phyloP scores from a whole-genome alignment of 345 rosid genomes.

The Bruguiera sexangula region DNA sequence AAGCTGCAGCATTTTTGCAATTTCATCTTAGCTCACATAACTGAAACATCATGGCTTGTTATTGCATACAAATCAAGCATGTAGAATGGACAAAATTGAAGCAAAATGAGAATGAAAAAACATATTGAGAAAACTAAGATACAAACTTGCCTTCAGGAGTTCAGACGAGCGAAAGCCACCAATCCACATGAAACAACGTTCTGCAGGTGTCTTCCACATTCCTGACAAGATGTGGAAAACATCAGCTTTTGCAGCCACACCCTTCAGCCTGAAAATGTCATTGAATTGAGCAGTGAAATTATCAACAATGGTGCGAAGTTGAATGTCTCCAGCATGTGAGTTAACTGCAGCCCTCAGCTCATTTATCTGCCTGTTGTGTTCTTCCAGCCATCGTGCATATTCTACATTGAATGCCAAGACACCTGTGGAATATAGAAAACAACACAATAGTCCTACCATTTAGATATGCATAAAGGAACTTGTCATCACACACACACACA shows the following conservation, averaged over 20 bases:
- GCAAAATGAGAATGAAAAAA: background rate
- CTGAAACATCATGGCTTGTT: too few relatives aligned
- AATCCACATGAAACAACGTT: conserved; percentile 91
- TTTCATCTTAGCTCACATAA: background rate
- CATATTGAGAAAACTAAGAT: background rate
- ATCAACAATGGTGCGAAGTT: conserved; percentile 73
- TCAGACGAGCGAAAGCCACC: conserved; percentile 96
- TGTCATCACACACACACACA: background rate
- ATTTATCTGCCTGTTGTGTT: conserved; percentile 62
- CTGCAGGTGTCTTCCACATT: conserved; percentile 98
- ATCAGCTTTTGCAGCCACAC: conserved; percentile 81
- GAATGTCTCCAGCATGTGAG: conserved; percentile 85
- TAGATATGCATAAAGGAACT: background rate
- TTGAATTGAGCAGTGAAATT: conserved; percentile 59
- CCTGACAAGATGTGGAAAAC: conserved; percentile 93
- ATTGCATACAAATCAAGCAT: background rate
- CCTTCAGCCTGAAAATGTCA: conserved; percentile 78
- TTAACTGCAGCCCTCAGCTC: conserved; percentile 90
- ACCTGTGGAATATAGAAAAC: conserved; percentile 41
- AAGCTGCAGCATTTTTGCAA: conserved; percentile 45
- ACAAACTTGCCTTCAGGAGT: conserved; percentile 65
- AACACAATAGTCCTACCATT: background rate
- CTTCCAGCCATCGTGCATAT: conserved; percentile 87
- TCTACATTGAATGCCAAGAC: conserved; percentile 85
- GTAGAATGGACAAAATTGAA: background rate